These are phyloP conservation scores for Massarina eburnea DNA, from an alignment of 2,329 filamentous ascomycete genomes.

Conservation along the genomic window DNA sequence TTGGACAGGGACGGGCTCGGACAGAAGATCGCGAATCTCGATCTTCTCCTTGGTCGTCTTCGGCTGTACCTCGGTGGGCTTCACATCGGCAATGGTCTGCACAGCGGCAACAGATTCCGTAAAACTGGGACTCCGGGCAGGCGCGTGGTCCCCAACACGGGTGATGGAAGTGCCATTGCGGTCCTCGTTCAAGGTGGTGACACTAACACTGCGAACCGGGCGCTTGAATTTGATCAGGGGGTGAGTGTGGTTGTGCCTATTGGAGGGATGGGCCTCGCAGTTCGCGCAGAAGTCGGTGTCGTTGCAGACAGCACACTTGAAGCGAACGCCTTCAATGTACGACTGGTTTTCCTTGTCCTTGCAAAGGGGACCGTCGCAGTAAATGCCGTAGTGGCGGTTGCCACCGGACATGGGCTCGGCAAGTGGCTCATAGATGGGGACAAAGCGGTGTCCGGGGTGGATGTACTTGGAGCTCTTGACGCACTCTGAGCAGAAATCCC, in stretches of 20 bases:
- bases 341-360: slow-evolving; percentile 55
- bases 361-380: slow-evolving; percentile 93
- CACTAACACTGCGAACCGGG: slow-evolving; percentile 81
- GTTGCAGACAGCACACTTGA: slow-evolving; percentile 96
- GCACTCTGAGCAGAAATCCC: slow-evolving; percentile 89
- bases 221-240: slow-evolving; percentile 97
- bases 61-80: slow-evolving; percentile 56
- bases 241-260: slow-evolving; percentile 91
- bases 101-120: slow-evolving; percentile 58
- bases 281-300: slow-evolving; percentile 93
- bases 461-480: slow-evolving; percentile 64
- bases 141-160: slow-evolving; percentile 69
- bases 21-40: slow-evolving; percentile 42
- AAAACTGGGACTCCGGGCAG: slow-evolving; percentile 49
- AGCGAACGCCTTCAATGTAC: slow-evolving; percentile 81
- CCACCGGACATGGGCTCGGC: slow-evolving; percentile 49
- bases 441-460: slow-evolving; percentile 86
- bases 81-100: slow-evolving; percentile 62
- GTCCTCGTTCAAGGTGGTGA: slow-evolving; percentile 81
- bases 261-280: slow-evolving; percentile 85
- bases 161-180: slow-evolving; percentile 65
- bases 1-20: slow-evolving; percentile 26
- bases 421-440: slow-evolving; percentile 78
- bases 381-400: slow-evolving; percentile 77
- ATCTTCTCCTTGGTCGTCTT: slow-evolving; percentile 45